phyloP scores from a whole-genome alignment of 208 protist species.

The Crithidia thermophila region DNA sequence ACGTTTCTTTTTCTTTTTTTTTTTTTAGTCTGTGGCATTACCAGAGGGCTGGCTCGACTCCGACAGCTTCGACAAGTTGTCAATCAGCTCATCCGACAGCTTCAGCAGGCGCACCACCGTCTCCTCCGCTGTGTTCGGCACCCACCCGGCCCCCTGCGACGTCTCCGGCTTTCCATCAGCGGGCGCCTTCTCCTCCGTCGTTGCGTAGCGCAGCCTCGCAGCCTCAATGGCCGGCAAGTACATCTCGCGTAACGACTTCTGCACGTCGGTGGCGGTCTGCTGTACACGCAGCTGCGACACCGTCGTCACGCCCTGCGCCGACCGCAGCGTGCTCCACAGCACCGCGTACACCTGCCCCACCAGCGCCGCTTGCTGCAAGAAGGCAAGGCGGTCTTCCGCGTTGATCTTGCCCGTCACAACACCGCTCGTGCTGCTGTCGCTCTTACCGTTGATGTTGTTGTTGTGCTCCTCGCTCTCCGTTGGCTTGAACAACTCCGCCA shows the following conservation, averaged over 20 bases:
- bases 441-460: neutral
- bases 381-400: conserved; percentile 34
- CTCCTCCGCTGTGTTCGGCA: conserved; percentile 59
- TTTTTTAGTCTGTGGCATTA: neutral
- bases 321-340: conserved; percentile 65
- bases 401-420: conserved; percentile 8
- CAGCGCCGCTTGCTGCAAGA: conserved; percentile 64
- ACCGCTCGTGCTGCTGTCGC: neutral
- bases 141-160: conserved; percentile 18
- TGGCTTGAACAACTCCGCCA: conserved; percentile 43
- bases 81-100: conserved; percentile 47
- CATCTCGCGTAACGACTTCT: conserved; percentile 29
- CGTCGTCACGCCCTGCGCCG: conserved; percentile 40
- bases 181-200: neutral
- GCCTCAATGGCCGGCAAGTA: conserved; percentile 35
- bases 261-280: conserved; percentile 42
- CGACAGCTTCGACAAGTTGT: conserved; percentile 35
- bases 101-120: conserved; percentile 47
- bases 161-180: neutral
- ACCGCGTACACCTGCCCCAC: conserved; percentile 68
- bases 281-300: conserved; percentile 48
- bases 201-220: conserved; percentile 27
- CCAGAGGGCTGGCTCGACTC: neutral
- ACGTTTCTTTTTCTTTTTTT: neutral
- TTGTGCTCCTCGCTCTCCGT: conserved; percentile 16